Evolutionary conservation across 495 filamentous ascomycete species (phyloP).

Genomic region (Podospora bellae-mahoneyi): DNA sequence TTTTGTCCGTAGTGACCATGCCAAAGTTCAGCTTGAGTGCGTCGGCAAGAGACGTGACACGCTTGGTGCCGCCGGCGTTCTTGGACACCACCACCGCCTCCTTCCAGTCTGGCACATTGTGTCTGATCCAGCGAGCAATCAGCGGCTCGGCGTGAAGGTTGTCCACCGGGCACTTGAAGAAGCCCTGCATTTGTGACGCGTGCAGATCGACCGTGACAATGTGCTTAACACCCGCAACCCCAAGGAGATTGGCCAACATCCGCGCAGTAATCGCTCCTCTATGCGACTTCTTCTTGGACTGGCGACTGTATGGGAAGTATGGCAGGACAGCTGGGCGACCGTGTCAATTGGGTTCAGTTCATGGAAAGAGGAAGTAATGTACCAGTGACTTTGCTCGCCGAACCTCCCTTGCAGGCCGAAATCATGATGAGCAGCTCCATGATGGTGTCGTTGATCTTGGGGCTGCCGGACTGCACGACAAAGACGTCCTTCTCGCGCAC

Average conservation of each 20-base stretch:
- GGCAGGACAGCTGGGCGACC: conserved; percentile 76
- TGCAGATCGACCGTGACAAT: conserved; percentile 96
- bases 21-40: conserved; percentile 96
- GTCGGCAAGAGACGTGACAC: conserved; percentile 95
- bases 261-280: conserved; percentile 93
- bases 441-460: conserved; percentile 95
- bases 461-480: conserved; percentile 94
- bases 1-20: conserved; percentile 90
- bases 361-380: conserved; percentile 33
- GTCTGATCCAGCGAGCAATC: conserved; percentile 91
- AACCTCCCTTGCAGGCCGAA: conserved; percentile 95
- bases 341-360: conserved; percentile 20
- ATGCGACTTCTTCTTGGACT: conserved; percentile 98
- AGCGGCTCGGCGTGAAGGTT: conserved; percentile 95
- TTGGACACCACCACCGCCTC: conserved; percentile 96
- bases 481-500: conserved; percentile 98
- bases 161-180: conserved; percentile 97
- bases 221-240: conserved; percentile 92
- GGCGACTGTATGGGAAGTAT: conserved; percentile 97
- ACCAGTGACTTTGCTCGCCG: conserved; percentile 97
- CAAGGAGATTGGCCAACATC: conserved; percentile 92
- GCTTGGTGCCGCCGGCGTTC: conserved; percentile 93
- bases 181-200: conserved; percentile 97
- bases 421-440: conserved; percentile 99
- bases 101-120: conserved; percentile 81